phyloP scores from a whole-genome alignment of 2,329 filamentous ascomycete genomes.

The Neurospora sp. region DNA sequence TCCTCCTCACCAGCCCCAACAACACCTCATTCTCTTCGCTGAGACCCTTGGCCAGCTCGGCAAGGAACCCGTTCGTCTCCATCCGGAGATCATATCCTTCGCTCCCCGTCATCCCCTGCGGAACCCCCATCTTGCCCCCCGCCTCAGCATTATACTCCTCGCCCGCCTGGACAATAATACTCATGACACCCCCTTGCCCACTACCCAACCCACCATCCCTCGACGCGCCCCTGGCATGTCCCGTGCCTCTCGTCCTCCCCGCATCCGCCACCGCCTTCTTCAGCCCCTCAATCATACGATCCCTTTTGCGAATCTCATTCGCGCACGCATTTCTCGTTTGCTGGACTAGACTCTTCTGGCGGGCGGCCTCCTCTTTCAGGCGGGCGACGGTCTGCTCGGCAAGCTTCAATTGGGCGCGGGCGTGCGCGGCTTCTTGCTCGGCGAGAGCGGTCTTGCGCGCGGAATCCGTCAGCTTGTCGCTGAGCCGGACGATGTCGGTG shows the following conservation, averaged over 20 bases:
- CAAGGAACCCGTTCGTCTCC: conserved; percentile 88
- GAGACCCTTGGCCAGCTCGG: conserved; percentile 68
- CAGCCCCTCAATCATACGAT: conserved; percentile 77
- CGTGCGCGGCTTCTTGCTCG: conserved; percentile 61
- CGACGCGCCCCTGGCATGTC: conserved; percentile 19
- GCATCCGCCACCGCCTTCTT: conserved; percentile 77
- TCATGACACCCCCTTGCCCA: conserved; percentile 29
- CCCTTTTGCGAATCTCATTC: conserved; percentile 82
- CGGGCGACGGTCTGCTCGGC: conserved; percentile 64
- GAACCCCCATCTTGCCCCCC: conserved; percentile 5
- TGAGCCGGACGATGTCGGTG: conserved; percentile 52
- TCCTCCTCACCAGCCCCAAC: conserved; percentile 59
- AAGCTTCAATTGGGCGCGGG: conserved; percentile 59
- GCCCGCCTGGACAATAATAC: conserved; percentile 48
- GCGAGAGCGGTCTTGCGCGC: conserved; percentile 45
- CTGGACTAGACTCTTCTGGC: conserved; percentile 67
- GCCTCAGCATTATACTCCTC: conserved; percentile 16
- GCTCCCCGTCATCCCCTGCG: conserved; percentile 24
- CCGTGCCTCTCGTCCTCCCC: conserved; percentile 50
- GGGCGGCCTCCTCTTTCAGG: conserved; percentile 75
- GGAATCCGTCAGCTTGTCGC: conserved; percentile 43
- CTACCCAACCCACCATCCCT: neutral
- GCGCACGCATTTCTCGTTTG: conserved; percentile 82
- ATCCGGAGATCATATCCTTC: conserved; percentile 60
- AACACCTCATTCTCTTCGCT: conserved; percentile 89